A percentile compares a stretch with the other conserved stretches of the same genome.
phyloP scores from a whole-genome alignment of 163 green algal species.

The Chloroidium sp. region DNA sequence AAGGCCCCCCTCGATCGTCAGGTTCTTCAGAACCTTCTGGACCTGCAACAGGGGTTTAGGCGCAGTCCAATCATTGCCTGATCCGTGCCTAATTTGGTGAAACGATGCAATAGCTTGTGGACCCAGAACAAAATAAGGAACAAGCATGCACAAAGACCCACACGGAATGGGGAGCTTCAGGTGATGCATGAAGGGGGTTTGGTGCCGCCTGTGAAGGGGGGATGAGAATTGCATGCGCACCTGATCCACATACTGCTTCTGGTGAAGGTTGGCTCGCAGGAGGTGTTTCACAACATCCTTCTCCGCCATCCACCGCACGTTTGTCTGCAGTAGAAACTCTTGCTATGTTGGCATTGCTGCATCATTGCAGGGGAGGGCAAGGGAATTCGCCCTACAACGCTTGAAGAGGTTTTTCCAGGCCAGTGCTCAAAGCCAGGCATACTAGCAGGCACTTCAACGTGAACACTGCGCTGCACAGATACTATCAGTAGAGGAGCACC shows the following conservation, averaged over 20 bases:
- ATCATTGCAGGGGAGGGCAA: too few relatives aligned
- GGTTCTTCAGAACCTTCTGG: slow-evolving; percentile 27
- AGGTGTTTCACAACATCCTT: slow-evolving; percentile 50
- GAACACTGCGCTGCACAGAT: not conserved
- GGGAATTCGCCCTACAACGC: too few relatives aligned
- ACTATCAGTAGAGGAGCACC: not conserved
- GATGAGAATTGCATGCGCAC: slow-evolving; percentile 14
- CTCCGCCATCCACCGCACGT: slow-evolving; percentile 46
- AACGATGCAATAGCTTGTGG: too few relatives aligned
- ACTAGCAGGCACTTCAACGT: not conserved
- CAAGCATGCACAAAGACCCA: not conserved
- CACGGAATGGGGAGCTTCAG: too few relatives aligned
- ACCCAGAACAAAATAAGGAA: not conserved
- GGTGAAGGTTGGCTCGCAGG: slow-evolving; percentile 64
- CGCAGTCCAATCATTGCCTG: too few relatives aligned
- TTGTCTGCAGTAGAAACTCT: not conserved
- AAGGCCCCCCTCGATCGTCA: slow-evolving; percentile 38
- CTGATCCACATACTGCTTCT: slow-evolving; percentile 67
- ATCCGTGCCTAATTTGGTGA: too few relatives aligned
- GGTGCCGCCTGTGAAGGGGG: too few relatives aligned
- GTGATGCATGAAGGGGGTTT: too few relatives aligned
- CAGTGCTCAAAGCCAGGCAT: not conserved
- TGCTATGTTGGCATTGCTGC: too few relatives aligned
- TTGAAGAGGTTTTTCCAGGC: too few relatives aligned
- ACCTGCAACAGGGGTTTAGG: slow-evolving; percentile 9